Evolutionary conservation across 1,139 yeast species (phyloP).

Genomic region (Pichia sp.): DNA sequence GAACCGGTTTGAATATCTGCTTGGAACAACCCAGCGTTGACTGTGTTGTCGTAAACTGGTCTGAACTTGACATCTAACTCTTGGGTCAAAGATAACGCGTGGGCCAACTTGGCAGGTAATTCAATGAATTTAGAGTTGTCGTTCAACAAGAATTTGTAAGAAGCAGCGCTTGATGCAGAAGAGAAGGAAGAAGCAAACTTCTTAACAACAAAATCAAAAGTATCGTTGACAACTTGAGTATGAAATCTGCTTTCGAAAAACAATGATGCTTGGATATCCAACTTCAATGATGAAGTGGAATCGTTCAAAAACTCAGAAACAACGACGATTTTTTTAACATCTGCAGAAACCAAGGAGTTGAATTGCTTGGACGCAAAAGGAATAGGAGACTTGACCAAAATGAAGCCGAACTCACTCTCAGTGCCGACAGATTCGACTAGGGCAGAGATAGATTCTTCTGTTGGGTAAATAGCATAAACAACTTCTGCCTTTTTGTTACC

Average conservation of each 20-base stretch:
- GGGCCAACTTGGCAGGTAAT: constrained; percentile 65
- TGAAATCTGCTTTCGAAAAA: constrained; percentile 46
- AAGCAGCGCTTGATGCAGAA: constrained; percentile 15
- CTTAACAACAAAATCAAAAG: constrained; percentile 42
- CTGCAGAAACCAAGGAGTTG: constrained; percentile 51
- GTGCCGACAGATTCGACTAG: constrained; percentile 45
- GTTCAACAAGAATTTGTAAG: constrained; percentile 62
- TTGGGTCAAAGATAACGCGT: constrained; percentile 66
- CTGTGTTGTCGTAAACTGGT: constrained; percentile 65
- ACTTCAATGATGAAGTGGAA: constrained; percentile 46
- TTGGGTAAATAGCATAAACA: constrained; percentile 75
- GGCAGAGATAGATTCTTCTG: constrained; percentile 53
- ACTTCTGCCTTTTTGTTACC: constrained; percentile 61
- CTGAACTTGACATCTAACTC: constrained; percentile 51
- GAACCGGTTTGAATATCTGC: constrained; percentile 54
- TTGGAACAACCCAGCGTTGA: constrained; percentile 74
- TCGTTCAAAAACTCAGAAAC: constrained; percentile 42
- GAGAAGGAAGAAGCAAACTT: constrained; percentile 19
- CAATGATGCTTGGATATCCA: constrained; percentile 72
- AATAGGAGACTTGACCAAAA: constrained; percentile 72
- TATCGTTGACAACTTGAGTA: constrained; percentile 45
- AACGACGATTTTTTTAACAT: constrained; percentile 61
- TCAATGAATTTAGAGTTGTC: constrained; percentile 55
- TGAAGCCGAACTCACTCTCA: constrained; percentile 49
- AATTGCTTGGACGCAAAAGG: constrained; percentile 69